Evolutionary conservation across 371 early-diverging fungal species (phyloP).

Genomic region (Nematocida sp.): DNA sequence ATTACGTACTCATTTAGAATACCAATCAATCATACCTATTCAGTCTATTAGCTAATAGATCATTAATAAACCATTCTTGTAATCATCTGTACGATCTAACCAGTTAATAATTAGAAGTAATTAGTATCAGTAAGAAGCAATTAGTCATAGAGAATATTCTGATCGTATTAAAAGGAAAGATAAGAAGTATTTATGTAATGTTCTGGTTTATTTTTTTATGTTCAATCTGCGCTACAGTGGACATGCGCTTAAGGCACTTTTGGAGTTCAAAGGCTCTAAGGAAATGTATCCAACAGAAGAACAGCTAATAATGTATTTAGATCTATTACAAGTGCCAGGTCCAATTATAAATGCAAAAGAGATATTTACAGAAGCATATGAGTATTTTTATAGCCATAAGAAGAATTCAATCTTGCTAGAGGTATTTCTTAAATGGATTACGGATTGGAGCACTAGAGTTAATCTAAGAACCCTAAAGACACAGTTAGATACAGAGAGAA

Average conservation of each 20-base stretch:
- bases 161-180: neutral
- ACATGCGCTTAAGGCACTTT: slow-evolving; percentile 13
- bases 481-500: neutral
- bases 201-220: slow-evolving; percentile 47
- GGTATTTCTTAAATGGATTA: slow-evolving; percentile 16
- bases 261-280: slow-evolving; percentile 22
- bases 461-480: neutral
- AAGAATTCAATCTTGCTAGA: neutral
- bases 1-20: too few species aligned
- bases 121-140: too few species aligned
- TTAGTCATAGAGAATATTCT: neutral
- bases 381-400: slow-evolving; percentile 37
- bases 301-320: neutral
- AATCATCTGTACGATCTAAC: too few species aligned
- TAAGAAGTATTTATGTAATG: neutral
- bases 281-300: slow-evolving; percentile 11
- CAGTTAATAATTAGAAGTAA: too few species aligned
- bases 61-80: too few species aligned
- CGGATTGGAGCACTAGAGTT: neutral
- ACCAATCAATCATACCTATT: too few species aligned
- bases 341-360: neutral
- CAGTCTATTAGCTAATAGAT: too few species aligned
- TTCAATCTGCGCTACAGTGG: slow-evolving; percentile 20
- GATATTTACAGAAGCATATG: slow-evolving; percentile 9
- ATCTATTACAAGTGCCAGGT: slow-evolving; percentile 9